Conservation (phyloP, 306 rosid genomes). For the Pterocarpus macrocarpus region DNA sequence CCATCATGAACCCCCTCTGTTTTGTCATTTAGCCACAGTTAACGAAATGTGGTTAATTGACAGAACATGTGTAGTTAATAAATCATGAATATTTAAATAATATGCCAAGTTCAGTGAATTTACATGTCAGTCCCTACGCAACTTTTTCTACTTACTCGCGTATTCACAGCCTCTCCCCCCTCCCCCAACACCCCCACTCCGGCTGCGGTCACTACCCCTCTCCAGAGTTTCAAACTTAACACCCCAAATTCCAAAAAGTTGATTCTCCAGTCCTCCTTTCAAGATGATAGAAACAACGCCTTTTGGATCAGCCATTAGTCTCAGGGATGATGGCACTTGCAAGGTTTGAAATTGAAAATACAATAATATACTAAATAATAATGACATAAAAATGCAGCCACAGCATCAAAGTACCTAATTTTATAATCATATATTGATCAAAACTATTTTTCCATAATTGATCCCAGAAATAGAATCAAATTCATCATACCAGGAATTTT, state of each 20-base stretch:
- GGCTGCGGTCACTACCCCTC: too few species aligned
- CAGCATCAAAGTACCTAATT: not conserved
- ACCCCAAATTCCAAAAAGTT: conserved; percentile 51
- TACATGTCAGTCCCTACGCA: too few species aligned
- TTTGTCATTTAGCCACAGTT: too few species aligned
- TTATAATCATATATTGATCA: not conserved
- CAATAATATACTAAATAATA: not conserved
- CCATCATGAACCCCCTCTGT: too few species aligned
- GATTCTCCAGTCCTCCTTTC: conserved; percentile 89
- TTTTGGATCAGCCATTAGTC: conserved; percentile 68
- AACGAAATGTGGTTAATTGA: too few species aligned
- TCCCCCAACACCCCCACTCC: too few species aligned
- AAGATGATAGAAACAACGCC: conserved; percentile 81
- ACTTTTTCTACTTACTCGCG: too few species aligned
- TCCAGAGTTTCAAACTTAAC: too few species aligned
- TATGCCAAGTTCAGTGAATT: too few species aligned
- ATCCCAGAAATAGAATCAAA: not conserved
- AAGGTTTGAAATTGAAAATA: conserved; percentile 58
- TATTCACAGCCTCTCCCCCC: too few species aligned
- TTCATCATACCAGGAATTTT: conserved; percentile 62
- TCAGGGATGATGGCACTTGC: conserved; percentile 61
- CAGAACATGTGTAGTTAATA: too few species aligned
- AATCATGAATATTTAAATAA: too few species aligned
- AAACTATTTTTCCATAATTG: not conserved
- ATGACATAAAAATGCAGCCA: conserved; percentile 10